These are phyloP conservation scores for Triangularia setosa DNA, from an alignment of 2,329 filamentous ascomycete genomes.

Conservation along the genomic window DNA sequence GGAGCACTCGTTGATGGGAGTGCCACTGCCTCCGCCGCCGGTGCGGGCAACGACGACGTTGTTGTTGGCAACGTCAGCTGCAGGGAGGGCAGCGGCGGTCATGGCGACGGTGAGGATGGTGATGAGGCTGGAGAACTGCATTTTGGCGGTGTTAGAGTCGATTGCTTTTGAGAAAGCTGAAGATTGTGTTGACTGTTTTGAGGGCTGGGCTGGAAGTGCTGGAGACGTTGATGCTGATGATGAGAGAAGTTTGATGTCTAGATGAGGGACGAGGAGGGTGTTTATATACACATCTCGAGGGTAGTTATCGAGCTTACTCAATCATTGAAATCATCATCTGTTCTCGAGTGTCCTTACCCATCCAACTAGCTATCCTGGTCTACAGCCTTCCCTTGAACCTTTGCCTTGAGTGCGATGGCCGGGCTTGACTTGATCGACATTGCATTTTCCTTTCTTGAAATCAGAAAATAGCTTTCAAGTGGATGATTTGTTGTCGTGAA, in stretches of 20 bases:
- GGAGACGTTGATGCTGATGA: background rate
- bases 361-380: background rate
- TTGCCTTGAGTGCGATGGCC: background rate
- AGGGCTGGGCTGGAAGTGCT: background rate
- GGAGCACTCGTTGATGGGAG: background rate
- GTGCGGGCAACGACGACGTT: background rate
- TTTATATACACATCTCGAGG: background rate
- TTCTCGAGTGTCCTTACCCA: background rate
- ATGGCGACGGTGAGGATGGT: background rate
- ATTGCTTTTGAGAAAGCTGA: background rate
- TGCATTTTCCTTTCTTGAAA: background rate
- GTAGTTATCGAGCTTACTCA: too few species aligned
- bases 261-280: background rate
- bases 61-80: background rate
- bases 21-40: background rate
- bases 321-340: background rate
- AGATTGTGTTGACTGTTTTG: background rate
- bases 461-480: too few species aligned
- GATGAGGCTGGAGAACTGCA: slow-evolving; percentile 1
- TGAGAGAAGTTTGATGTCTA: background rate
- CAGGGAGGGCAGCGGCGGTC: background rate
- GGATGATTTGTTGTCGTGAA: background rate
- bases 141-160: background rate
- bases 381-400: background rate
- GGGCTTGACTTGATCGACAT: background rate